Base-by-base conservation (phyloP, 2,329 filamentous ascomycete genomes). In the Ampelomyces quisqualis region DNA sequence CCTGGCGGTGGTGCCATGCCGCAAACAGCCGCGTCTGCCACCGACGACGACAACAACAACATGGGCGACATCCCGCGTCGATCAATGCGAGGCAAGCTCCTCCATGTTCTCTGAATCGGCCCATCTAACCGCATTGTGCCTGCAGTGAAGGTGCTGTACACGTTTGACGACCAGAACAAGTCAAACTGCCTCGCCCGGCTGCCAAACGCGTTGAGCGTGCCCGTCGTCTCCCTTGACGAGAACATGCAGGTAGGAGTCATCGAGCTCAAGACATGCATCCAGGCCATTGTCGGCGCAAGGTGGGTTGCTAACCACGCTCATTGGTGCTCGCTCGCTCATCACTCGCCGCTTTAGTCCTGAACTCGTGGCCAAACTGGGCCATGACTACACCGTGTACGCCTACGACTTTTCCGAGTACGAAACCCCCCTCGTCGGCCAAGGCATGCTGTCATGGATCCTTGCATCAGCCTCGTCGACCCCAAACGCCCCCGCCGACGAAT, bases 341-440 rank as follows among this genome's bases (percentile, higher is more conserved):
- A 42, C 58, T 60, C 49, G 59, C 56, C 38, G 33, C 35, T 39
- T 80, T 72, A 97, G 93, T 64, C 93, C 93, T 24, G 93, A 98
- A 71, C 78, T 98, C 31, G 74, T 90, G 32, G 80, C 81, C 62
- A 75, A 85, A 74, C 65, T 85, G 45, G 77, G 85, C 71, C 72
- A 80, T 68, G 90, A 98, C 71, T 98, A 93, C 71, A 93, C 90
- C n/a, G 84, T 98, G 41, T 98, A 98, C 70, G 90, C 91, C 20
- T 88, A 89, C 73, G 93, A 98, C 69, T 97, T 91, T 68, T 96
- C 93, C 9, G 93, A 98, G 70, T 87, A 88, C 51, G 90, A 96
- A 62, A 88, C 85, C 13, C 93, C 94, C 38, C 77, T 97, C 40
- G 91, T 96, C 17, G 93, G 93, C 15, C 91, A 98, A 69, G 93